These are phyloP conservation scores for Botrytis pseudocinerea DNA, from an alignment of 2,329 filamentous ascomycete genomes.

Conservation along the genomic window DNA sequence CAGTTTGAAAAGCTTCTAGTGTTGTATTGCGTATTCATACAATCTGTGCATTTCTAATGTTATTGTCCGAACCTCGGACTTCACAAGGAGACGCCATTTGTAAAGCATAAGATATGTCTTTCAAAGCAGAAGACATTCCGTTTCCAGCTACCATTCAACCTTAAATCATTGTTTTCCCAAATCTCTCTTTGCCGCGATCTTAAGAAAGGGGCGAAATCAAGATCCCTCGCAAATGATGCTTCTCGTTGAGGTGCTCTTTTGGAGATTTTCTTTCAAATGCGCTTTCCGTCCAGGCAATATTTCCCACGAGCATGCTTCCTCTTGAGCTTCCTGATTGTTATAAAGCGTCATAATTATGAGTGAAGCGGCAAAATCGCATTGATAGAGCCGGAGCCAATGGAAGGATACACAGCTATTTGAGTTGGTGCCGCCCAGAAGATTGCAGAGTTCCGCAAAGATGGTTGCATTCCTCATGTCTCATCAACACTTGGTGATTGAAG, in stretches of 20 bases:
- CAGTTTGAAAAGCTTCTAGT: not conserved
- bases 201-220: not conserved
- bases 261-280: not conserved
- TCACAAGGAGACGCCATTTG: not conserved
- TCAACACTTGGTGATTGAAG: not conserved
- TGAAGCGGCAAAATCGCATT: not conserved
- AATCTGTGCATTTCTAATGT: not conserved
- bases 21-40: not conserved
- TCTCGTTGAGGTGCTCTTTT: not conserved
- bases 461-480: not conserved
- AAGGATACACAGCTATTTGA: not conserved
- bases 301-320: not conserved
- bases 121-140: not conserved
- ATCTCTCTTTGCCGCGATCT: not conserved
- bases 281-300: not conserved
- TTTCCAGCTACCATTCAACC: not conserved
- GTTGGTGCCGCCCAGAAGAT: not conserved
- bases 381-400: not conserved
- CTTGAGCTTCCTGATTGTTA: not conserved
- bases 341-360: not conserved
- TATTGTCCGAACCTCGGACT: not conserved
- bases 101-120: not conserved
- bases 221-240: not conserved
- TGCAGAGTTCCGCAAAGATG: not conserved
- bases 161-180: not conserved